phyloP scores from a whole-genome alignment of 495 filamentous ascomycete genomes.

The Neurospora hispaniola region DNA sequence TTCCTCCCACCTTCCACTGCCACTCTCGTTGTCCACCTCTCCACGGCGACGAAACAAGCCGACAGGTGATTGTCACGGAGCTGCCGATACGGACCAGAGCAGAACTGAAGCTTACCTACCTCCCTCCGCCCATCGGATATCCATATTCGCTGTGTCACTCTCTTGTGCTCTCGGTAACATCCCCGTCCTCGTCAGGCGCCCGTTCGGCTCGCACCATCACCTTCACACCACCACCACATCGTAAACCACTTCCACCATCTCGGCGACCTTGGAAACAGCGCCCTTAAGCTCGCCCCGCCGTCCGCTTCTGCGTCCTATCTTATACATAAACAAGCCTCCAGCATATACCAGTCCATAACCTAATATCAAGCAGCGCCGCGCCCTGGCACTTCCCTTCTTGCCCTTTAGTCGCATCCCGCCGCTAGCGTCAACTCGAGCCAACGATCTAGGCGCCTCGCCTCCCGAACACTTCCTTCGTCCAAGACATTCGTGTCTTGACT shows the following conservation, averaged over 20 bases:
- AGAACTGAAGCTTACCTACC: background rate
- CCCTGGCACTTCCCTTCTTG: background rate
- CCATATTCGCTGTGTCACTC: background rate
- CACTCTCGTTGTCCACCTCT: background rate
- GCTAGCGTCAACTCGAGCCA: background rate
- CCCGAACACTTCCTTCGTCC: background rate
- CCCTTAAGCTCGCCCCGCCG: background rate
- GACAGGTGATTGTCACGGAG: background rate
- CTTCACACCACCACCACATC: background rate
- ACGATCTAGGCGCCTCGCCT: background rate
- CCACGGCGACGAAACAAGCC: background rate
- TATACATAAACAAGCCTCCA: background rate
- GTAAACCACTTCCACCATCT: background rate
- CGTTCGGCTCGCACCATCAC: background rate
- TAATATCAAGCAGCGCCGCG: background rate
- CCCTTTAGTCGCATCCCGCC: slow-evolving; percentile 2
- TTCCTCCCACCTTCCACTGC: background rate
- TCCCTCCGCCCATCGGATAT: background rate
- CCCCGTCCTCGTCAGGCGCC: background rate
- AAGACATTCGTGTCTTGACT: background rate
- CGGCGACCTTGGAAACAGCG: background rate
- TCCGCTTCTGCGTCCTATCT: background rate
- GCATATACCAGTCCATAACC: background rate
- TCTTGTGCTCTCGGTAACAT: background rate
- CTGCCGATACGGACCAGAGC: background rate